phyloP scores from a whole-genome alignment of 805 yeast genomes.

The Saturnispora quitensis region DNA sequence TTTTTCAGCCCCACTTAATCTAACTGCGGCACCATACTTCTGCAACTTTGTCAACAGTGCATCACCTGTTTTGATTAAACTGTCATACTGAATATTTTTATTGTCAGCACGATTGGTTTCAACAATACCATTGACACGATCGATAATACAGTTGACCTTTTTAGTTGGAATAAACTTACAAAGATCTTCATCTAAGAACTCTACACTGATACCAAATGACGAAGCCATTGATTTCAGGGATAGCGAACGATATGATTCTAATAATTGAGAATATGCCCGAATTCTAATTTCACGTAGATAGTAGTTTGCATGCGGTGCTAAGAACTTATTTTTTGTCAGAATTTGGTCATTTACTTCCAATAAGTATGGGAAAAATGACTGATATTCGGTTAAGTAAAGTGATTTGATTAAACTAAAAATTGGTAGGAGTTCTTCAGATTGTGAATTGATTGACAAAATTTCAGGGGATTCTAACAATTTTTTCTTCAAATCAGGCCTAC shows the following conservation, averaged over 20 bases:
- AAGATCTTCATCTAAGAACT: slow-evolving; percentile 78
- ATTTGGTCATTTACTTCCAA: slow-evolving; percentile 70
- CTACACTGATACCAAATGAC: slow-evolving; percentile 82
- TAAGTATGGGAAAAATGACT: slow-evolving; percentile 65
- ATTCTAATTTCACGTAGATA: slow-evolving; percentile 90
- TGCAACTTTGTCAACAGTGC: slow-evolving; percentile 86
- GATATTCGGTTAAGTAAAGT: slow-evolving; percentile 81
- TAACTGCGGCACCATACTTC: slow-evolving; percentile 95
- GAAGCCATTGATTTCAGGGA: slow-evolving; percentile 89
- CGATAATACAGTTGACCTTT: slow-evolving; percentile 90
- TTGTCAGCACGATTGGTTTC: slow-evolving; percentile 95
- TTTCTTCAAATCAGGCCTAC: slow-evolving; percentile 72
- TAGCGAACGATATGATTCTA: slow-evolving; percentile 88
- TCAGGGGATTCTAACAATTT: slow-evolving; percentile 93
- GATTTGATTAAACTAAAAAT: slow-evolving; percentile 77
- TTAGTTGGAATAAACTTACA: slow-evolving; percentile 88
- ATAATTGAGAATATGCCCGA: slow-evolving; percentile 86
- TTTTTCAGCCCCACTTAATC: slow-evolving; percentile 85
- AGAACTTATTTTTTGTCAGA: slow-evolving; percentile 54
- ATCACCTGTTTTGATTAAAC: slow-evolving; percentile 86
- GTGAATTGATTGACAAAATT: slow-evolving; percentile 67
- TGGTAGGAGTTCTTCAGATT: slow-evolving; percentile 65
- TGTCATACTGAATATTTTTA: slow-evolving; percentile 88
- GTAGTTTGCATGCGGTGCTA: slow-evolving; percentile 70
- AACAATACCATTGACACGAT: slow-evolving; percentile 88